Evolutionary conservation across 495 filamentous ascomycete genomes (phyloP).

Genomic region (Aspergillus ostianus): DNA sequence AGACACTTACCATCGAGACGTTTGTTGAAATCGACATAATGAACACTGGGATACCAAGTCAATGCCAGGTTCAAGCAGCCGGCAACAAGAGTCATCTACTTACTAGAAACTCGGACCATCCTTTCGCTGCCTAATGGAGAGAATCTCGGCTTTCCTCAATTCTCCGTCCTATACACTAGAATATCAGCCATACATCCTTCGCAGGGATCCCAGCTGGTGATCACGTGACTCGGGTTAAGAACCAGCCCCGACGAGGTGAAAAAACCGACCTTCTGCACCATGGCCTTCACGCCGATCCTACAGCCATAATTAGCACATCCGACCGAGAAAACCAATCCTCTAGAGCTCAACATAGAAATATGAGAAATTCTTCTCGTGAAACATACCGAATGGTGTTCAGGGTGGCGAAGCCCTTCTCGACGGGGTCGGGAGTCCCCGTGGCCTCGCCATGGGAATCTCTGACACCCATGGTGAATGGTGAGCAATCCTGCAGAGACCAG

Average conservation of each 20-base stretch:
- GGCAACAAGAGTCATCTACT: conserved; percentile 10
- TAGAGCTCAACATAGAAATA: conserved; percentile 8
- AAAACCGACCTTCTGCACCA: conserved; percentile 63
- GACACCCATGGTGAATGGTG: conserved; percentile 40
- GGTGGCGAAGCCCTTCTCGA: conserved; percentile 77
- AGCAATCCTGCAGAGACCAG: conserved; percentile 11
- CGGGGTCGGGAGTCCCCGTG: conserved; percentile 56
- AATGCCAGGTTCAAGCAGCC: conserved; percentile 14
- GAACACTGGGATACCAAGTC: conserved; percentile 56
- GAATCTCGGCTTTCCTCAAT: conserved; percentile 85
- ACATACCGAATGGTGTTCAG: conserved; percentile 71
- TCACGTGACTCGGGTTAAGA: conserved; percentile 41
- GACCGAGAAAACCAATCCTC: conserved; percentile 39
- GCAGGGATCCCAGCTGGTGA: not conserved
- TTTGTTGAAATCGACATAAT: conserved; percentile 99
- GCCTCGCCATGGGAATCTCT: conserved; percentile 49
- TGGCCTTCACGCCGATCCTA: conserved; percentile 72
- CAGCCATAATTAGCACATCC: conserved; percentile 39
- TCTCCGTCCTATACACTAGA: conserved; percentile 64
- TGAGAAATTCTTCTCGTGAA: conserved; percentile 8
- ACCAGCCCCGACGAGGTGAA: conserved; percentile 9
- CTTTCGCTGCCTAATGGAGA: conserved; percentile 82
- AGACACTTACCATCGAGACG: conserved; percentile 69
- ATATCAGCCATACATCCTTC: conserved; percentile 14
- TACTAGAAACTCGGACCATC: conserved; percentile 82